Base-by-base conservation (phyloP, 1,284 basidiomycete species). In the Salmacisia buchloeana region DNA sequence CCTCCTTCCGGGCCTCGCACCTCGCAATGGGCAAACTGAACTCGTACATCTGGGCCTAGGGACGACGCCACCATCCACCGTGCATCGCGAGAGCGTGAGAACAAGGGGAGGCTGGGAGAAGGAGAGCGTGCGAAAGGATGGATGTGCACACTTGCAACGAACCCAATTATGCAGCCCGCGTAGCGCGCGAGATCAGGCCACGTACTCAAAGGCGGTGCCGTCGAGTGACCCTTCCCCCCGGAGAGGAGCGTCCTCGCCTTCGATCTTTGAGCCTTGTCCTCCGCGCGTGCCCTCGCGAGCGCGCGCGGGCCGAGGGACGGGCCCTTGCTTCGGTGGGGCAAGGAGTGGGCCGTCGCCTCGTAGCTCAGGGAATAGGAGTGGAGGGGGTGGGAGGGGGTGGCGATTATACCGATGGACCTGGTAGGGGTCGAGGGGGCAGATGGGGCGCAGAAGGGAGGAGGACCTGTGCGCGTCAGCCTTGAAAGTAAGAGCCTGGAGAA, bases 341-440 rank as follows among this genome's bases (percentile, higher is more conserved):
- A 52, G 12, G 4, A 33, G 29, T 54, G n/a, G 49, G 49, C 49
- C 49, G 49, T 54, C 49, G 34, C 49, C 49, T 54, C 49, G 49
- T 15, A 54, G 49, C 49, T 54, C 49, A 54, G 34, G 29, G 15
- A 25, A 29, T 27, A 18, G 43, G 13, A 15, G 13, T n/a, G n/a
- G n/a, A n/a, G 25, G 15, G 6, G 15, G 46, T 21, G 5, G 23
- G 29, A 25, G 46, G 9, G 29, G 23, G n/a, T n/a, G n/a, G n/a
- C n/a, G n/a, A n/a, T n/a, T n/a, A n/a, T n/a, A n/a, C n/a, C n/a
- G 23, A 52, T 21, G 29, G 46, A 10, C 15, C 9, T 13, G 25
- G 49, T 18, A 15, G 27, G 15, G 9, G 3, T 27, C 13, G 49
- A 15, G 49, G 7, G 18, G 34, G 49, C 13, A n/a, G 45, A 25